A percentile compares a stretch with the other conserved stretches of the same genome.
Conservation (phyloP, 306 rosid species). For the Hippophae rhamnoides region DNA sequence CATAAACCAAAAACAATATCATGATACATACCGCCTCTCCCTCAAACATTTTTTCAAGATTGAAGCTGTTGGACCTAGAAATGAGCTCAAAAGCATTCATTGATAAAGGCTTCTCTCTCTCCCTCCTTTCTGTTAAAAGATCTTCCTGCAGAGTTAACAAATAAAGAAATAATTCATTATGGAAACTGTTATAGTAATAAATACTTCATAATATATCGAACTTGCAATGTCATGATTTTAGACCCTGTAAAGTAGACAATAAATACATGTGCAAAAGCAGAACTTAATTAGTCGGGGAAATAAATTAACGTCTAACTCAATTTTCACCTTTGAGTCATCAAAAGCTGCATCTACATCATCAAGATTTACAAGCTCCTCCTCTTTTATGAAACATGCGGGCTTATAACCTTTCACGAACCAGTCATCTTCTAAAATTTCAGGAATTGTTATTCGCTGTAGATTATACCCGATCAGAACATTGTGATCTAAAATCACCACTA, state of each 20-base stretch:
- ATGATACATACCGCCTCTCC: constrained; percentile 43
- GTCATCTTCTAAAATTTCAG: constrained; percentile 63
- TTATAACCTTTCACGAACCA: constrained; percentile 83
- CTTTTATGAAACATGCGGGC: constrained; percentile 39
- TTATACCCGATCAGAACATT: constrained; percentile 7
- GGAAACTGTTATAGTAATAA: constrained; percentile 1
- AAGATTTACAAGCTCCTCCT: constrained; percentile 59
- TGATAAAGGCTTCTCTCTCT: constrained; percentile 62
- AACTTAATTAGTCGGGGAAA: constrained; percentile 4
- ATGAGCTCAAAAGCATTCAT: constrained; percentile 96
- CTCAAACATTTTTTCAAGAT: constrained; percentile 72
- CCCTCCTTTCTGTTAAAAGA: constrained; percentile 50
- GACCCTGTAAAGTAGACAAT: background rate
- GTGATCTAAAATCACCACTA: constrained; percentile 1
- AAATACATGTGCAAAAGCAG: too few relatives aligned
- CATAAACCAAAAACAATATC: constrained; percentile 1
- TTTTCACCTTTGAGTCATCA: constrained; percentile 57
- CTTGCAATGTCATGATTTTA: background rate
- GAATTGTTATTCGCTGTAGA: constrained; percentile 62
- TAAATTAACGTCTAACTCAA: background rate
- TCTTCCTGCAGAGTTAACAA: constrained; percentile 43
- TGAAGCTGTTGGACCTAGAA: constrained; percentile 76
- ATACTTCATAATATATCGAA: background rate
- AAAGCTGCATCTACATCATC: constrained; percentile 87
- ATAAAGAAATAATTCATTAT: background rate